phyloP scores from a whole-genome alignment of 306 rosid genomes.

The Prunus armeniaca region DNA sequence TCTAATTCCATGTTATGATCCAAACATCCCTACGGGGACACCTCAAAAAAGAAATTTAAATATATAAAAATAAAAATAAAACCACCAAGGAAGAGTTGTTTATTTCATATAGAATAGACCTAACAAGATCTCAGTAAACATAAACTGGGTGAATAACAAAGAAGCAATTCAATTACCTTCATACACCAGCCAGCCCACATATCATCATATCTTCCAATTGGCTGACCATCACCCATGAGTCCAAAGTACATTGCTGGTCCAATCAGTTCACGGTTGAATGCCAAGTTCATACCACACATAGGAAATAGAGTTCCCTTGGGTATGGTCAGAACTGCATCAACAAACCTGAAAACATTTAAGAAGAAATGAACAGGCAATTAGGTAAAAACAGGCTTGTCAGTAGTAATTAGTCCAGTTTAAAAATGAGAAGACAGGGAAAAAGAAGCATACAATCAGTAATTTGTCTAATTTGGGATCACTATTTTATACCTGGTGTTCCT shows the following conservation, averaged over 20 bases:
- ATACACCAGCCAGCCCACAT: conserved; percentile 99
- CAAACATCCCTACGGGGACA: no score
- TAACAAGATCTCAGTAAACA: not conserved
- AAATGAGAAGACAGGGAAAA: no score
- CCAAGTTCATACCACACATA: conserved; percentile 93
- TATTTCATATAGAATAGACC: no score
- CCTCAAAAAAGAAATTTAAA: no score
- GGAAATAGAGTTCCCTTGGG: conserved; percentile 86
- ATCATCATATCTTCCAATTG: conserved; percentile 84
- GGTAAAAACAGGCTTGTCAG: not conserved
- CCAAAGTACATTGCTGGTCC: conserved; percentile 97
- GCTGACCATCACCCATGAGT: conserved; percentile 97
- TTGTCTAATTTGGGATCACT: not conserved
- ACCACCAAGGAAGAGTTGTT: no score
- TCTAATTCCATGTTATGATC: no score
- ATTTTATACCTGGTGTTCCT: conserved; percentile 61
- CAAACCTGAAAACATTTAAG: conserved; percentile 49
- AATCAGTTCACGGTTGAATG: conserved; percentile 72
- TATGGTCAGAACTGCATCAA: conserved; percentile 78
- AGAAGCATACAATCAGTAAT: no score
- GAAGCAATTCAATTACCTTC: conserved; percentile 47
- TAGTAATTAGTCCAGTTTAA: not conserved
- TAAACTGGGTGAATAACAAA: not conserved
- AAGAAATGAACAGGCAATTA: not conserved
- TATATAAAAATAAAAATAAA: no score